Percentiles rank a stretch among this genome's conserved stretches.
phyloP scores from a whole-genome alignment of 2,329 filamentous ascomycete genomes.

The Parasarocladium wereldwijsianum region DNA sequence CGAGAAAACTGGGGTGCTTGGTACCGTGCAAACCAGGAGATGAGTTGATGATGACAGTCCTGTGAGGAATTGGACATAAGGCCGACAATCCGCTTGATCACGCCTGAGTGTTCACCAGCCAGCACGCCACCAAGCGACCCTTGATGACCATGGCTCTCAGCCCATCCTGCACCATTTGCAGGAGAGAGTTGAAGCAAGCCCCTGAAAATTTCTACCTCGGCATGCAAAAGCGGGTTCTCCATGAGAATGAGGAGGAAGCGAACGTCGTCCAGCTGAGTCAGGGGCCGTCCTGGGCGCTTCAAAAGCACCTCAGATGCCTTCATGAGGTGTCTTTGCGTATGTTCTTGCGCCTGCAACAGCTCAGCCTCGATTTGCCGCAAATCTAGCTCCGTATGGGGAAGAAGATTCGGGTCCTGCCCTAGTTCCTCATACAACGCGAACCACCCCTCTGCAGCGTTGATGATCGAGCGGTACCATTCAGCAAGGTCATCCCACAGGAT shows the following conservation, averaged over 20 bases:
- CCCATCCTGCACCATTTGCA: slow-evolving; percentile 7
- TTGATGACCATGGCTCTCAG: not conserved
- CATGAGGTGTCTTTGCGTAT: slow-evolving; percentile 54
- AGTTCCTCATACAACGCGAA: slow-evolving; percentile 41
- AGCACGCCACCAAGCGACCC: slow-evolving; percentile 24
- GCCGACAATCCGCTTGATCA: slow-evolving; percentile 74
- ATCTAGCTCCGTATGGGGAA: slow-evolving; percentile 18
- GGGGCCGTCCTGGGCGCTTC: slow-evolving; percentile 59
- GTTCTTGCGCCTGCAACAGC: slow-evolving; percentile 44
- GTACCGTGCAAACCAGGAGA: slow-evolving; percentile 64
- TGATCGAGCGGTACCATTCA: slow-evolving; percentile 60
- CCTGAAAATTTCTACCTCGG: slow-evolving; percentile 22
- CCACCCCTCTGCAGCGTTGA: slow-evolving; percentile 58
- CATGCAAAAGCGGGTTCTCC: slow-evolving; percentile 61
- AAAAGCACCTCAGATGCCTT: slow-evolving; percentile 68
- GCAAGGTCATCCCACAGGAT: slow-evolving; percentile 61
- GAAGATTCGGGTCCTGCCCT: slow-evolving; percentile 13
- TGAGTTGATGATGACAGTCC: slow-evolving; percentile 61
- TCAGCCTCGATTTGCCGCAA: slow-evolving; percentile 30
- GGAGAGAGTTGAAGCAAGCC: slow-evolving; percentile 21
- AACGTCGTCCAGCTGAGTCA: slow-evolving; percentile 54
- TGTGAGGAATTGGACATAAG: slow-evolving; percentile 62
- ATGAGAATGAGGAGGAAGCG: slow-evolving; percentile 68
- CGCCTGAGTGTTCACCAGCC: slow-evolving; percentile 60
- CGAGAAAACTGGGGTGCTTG: slow-evolving; percentile 52